Conservation (phyloP, 2,329 filamentous ascomycete genomes). For the Bipolaris oryzae region DNA sequence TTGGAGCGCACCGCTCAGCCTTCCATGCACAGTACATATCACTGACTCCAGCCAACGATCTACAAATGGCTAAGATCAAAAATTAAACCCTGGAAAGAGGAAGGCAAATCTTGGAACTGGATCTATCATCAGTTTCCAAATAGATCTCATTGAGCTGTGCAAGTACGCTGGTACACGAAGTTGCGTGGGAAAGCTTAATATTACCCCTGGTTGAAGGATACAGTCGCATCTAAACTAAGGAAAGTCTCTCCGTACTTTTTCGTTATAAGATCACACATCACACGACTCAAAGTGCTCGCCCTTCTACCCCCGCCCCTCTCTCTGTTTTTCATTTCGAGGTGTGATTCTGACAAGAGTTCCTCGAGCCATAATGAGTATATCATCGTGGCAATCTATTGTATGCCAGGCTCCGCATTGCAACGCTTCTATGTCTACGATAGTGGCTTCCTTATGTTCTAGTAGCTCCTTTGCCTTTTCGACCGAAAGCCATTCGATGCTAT, state of each 20-base stretch:
- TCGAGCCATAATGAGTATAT: constrained; percentile 2
- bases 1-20: no score
- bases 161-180: neutral
- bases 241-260: constrained; percentile 1
- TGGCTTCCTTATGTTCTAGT: constrained; percentile 2
- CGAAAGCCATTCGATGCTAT: constrained; percentile 15
- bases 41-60: no score
- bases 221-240: neutral
- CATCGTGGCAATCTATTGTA: neutral
- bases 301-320: neutral
- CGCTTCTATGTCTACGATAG: constrained; percentile 11
- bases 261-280: neutral
- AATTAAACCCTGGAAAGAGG: neutral
- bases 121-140: neutral
- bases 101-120: neutral
- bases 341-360: constrained; percentile 3
- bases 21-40: no score
- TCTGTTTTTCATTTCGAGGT: neutral
- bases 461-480: constrained; percentile 8
- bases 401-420: constrained; percentile 5
- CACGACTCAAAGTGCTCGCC: neutral
- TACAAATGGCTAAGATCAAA: no score
- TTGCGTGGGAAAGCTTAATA: neutral
- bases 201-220: neutral
- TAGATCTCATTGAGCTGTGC: neutral